These are phyloP conservation scores for Fusarium gaditjirri DNA, from an alignment of 2,329 filamentous ascomycete species.

Conservation along the genomic window DNA sequence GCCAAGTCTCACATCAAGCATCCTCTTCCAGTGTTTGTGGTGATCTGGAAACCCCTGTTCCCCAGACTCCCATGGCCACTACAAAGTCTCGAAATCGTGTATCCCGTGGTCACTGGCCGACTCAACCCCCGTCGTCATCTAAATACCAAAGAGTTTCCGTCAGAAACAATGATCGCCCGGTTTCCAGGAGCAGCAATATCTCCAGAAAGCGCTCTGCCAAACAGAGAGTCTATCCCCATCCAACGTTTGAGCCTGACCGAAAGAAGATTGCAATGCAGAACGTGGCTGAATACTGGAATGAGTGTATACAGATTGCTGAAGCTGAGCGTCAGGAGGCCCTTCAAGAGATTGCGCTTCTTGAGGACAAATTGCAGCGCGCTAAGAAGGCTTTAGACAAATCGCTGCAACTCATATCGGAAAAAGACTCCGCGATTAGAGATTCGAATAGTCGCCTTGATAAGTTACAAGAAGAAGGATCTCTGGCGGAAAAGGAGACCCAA, in stretches of 20 bases:
- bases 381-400: constrained; percentile 35
- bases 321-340: constrained; percentile 44
- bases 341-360: constrained; percentile 44
- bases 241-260: constrained; percentile 32
- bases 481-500: constrained; percentile 40
- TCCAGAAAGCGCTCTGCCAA: constrained; percentile 45
- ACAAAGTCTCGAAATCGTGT: background rate
- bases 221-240: constrained; percentile 18
- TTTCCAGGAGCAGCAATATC: constrained; percentile 49
- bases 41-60: constrained; percentile 47
- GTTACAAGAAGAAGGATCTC: constrained; percentile 41
- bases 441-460: constrained; percentile 39
- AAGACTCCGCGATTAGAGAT: constrained; percentile 42
- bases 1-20: background rate
- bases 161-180: constrained; percentile 31
- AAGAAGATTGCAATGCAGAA: constrained; percentile 48
- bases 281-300: constrained; percentile 49
- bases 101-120: constrained; percentile 1
- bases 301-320: constrained; percentile 47
- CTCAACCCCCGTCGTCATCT: background rate
- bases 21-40: constrained; percentile 45
- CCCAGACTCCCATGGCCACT: constrained; percentile 31
- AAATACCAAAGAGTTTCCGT: background rate
- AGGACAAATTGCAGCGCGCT: constrained; percentile 35
- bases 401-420: constrained; percentile 24